These are phyloP conservation scores for Aegilops bicornis DNA, from an alignment of 176 grass and related monocot species.

Conservation along the genomic window DNA sequence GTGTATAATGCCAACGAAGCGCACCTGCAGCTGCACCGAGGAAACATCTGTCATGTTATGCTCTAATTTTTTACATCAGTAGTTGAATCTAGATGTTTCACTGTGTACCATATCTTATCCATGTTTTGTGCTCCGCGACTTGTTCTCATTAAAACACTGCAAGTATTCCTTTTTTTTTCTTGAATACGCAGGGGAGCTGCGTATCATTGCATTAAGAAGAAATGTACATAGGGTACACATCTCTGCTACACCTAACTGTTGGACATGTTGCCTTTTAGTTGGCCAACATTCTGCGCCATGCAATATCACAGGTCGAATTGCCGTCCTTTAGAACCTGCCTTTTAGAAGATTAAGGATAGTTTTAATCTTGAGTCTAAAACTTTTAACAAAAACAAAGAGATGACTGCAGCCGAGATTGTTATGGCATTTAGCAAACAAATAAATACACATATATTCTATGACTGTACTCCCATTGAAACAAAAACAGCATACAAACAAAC, in stretches of 20 bases:
- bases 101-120: neutral
- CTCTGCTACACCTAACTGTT: no score
- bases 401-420: neutral
- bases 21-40: neutral
- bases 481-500: neutral
- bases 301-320: no score
- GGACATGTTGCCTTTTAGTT: no score
- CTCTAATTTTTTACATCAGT: neutral
- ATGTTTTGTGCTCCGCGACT: neutral
- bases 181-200: no score
- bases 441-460: neutral
- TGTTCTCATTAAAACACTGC: neutral
- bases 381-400: neutral
- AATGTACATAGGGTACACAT: no score
- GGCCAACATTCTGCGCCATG: no score
- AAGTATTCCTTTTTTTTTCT: neutral
- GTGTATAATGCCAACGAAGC: neutral
- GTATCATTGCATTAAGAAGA: no score
- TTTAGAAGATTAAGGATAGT: neutral
- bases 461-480: neutral
- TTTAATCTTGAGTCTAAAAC: neutral
- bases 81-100: conserved; percentile 6
- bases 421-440: neutral
- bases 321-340: no score
- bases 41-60: conserved; percentile 1